Percentiles rank a stretch among this genome's conserved stretches.
phyloP scores from a whole-genome alignment of 2,329 filamentous ascomycete genomes.

The Paecilomyces variotii region DNA sequence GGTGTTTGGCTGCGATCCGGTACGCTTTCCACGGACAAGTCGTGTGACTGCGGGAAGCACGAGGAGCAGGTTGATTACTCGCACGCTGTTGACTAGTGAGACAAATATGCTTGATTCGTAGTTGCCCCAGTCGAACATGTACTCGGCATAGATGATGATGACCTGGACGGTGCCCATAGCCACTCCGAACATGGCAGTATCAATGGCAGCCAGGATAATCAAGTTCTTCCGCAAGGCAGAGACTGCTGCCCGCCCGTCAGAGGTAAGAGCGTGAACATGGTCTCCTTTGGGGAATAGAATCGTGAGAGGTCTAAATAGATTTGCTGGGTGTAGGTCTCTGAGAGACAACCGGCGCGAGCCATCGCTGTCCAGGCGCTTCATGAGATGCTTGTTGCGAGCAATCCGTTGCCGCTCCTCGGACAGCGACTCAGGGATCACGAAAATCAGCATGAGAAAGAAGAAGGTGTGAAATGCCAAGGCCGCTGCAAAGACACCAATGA shows the following conservation, averaged over 20 bases:
- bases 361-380: slow-evolving; percentile 28
- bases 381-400: slow-evolving; percentile 60
- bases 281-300: slow-evolving; percentile 61
- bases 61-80: slow-evolving; percentile 67
- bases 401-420: slow-evolving; percentile 61
- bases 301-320: slow-evolving; percentile 68
- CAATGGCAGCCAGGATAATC: slow-evolving; percentile 69
- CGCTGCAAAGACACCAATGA: slow-evolving; percentile 79
- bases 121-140: slow-evolving; percentile 73
- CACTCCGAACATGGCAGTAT: slow-evolving; percentile 73
- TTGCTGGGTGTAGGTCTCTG: slow-evolving; percentile 41
- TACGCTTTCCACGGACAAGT: slow-evolving; percentile 50
- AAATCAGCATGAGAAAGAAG: slow-evolving; percentile 64
- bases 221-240: slow-evolving; percentile 66
- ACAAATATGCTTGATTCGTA: slow-evolving; percentile 74
- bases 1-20: slow-evolving; percentile 41
- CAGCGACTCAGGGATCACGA: slow-evolving; percentile 77
- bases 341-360: slow-evolving; percentile 23
- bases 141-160: slow-evolving; percentile 73
- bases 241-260: slow-evolving; percentile 50
- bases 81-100: slow-evolving; percentile 66
- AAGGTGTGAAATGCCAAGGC: slow-evolving; percentile 62
- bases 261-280: slow-evolving; percentile 18
- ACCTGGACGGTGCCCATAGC: slow-evolving; percentile 76
- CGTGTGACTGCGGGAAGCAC: slow-evolving; percentile 72